Conservation (phyloP, 2,329 filamentous ascomycete genomes). For the Claviceps africana region DNA sequence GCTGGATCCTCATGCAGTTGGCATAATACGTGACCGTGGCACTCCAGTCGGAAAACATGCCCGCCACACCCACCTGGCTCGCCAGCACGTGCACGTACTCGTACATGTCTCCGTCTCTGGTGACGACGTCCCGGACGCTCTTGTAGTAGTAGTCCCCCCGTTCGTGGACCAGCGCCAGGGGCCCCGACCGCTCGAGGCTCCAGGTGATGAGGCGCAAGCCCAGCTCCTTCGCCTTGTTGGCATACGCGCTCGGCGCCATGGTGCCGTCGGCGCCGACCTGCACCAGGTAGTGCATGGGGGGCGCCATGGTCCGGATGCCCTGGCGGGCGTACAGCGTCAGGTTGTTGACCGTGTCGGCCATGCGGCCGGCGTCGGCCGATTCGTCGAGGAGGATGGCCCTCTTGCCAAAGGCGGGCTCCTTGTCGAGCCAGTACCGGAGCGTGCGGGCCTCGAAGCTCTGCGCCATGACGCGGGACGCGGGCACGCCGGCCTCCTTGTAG, state of each 20-base stretch:
- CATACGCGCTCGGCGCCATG: slow-evolving; percentile 51
- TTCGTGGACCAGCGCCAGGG: slow-evolving; percentile 34
- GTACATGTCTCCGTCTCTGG: slow-evolving; percentile 53
- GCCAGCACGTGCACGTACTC: slow-evolving; percentile 51
- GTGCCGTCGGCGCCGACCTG: slow-evolving; percentile 32
- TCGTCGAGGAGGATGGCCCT: slow-evolving; percentile 54
- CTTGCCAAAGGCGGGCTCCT: slow-evolving; percentile 43
- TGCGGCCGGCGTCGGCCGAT: slow-evolving; percentile 39
- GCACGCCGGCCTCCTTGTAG: slow-evolving; percentile 38
- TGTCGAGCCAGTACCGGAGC: slow-evolving; percentile 51
- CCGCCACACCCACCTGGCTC: slow-evolving; percentile 43
- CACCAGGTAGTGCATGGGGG: slow-evolving; percentile 49
- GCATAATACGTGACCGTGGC: slow-evolving; percentile 57
- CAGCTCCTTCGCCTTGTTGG: slow-evolving; percentile 42
- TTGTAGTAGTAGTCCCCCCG: slow-evolving; percentile 41
- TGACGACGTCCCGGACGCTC: slow-evolving; percentile 37
- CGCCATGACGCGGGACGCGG: slow-evolving; percentile 39
- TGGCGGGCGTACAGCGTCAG: slow-evolving; percentile 40
- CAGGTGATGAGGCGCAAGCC: slow-evolving; percentile 54
- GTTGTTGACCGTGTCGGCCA: slow-evolving; percentile 39
- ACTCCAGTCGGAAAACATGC: slow-evolving; percentile 57
- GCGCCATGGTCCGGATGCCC: slow-evolving; percentile 49
- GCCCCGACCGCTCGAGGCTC: slow-evolving; percentile 53
- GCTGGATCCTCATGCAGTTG: slow-evolving; percentile 43
- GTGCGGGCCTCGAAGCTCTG: slow-evolving; percentile 55